phyloP scores from a whole-genome alignment of 148 eudicot genomes.

The Camellia japonica region DNA sequence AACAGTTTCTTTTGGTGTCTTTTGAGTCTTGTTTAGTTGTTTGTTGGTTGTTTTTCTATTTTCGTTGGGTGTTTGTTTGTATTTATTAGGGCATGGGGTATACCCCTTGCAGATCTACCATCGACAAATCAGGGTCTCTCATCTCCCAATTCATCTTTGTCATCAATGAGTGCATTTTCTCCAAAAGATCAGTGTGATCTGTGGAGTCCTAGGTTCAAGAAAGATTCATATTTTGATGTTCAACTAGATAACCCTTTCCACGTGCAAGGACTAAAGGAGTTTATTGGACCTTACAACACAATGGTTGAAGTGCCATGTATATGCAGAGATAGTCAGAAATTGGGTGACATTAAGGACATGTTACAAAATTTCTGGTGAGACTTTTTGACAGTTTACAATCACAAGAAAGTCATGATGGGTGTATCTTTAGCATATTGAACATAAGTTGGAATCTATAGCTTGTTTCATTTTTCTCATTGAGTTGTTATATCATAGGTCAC shows the following conservation, averaged over 20 bases:
- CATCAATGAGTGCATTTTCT: constrained; percentile 11
- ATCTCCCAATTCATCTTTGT: too few relatives aligned
- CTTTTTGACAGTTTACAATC: too few relatives aligned
- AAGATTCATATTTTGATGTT: constrained; percentile 70
- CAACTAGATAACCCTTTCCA: constrained; percentile 57
- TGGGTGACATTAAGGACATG: too few relatives aligned
- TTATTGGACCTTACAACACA: constrained; percentile 90
- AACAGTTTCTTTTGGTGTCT: too few relatives aligned
- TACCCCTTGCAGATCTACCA: too few relatives aligned
- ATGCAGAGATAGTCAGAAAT: constrained; percentile 43
- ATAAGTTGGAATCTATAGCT: not conserved
- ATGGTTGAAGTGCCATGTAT: constrained; percentile 82
- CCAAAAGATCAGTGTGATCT: constrained; percentile 65
- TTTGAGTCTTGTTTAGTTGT: too few relatives aligned
- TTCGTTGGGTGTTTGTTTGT: too few relatives aligned
- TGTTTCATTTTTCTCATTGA: not conserved
- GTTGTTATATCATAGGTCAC: constrained; percentile 49
- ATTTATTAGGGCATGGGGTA: too few relatives aligned
- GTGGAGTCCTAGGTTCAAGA: constrained; percentile 78
- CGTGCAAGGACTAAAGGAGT: constrained; percentile 51
- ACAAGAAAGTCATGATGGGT: too few relatives aligned
- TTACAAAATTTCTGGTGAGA: too few relatives aligned
- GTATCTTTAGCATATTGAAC: not conserved
- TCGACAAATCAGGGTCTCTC: not conserved
- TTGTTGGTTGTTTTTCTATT: too few relatives aligned